Conservation (phyloP, 495 filamentous ascomycete species). For the Lophiostoma macrostomum region DNA sequence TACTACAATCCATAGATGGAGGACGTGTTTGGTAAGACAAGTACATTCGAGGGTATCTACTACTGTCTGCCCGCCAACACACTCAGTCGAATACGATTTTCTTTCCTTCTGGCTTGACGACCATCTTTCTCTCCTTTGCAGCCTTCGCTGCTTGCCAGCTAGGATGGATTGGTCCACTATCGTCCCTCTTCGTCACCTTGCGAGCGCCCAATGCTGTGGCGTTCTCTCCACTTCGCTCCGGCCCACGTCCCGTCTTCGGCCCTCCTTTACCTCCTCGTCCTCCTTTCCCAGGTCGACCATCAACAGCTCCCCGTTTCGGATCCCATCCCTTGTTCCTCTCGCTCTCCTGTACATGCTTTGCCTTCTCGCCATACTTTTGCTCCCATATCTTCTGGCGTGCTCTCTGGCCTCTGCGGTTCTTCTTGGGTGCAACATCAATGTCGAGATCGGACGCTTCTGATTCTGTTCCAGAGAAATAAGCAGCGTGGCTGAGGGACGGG, state of each 20-base stretch:
- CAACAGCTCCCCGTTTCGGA: constrained; percentile 44
- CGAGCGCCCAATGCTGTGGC: constrained; percentile 15
- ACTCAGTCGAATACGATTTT: constrained; percentile 87
- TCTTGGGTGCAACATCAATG: constrained; percentile 46
- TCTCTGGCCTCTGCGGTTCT: constrained; percentile 87
- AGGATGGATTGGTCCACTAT: constrained; percentile 72
- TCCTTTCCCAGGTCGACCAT: constrained; percentile 18
- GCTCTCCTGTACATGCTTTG: constrained; percentile 60
- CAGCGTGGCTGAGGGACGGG: constrained; percentile 77
- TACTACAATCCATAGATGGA: no score
- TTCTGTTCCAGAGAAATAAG: constrained; percentile 90
- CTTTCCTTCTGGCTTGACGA: constrained; percentile 72
- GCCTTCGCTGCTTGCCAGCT: constrained; percentile 89
- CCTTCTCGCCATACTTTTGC: constrained; percentile 78
- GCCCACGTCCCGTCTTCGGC: constrained; percentile 1
- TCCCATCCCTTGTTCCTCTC: constrained; percentile 54
- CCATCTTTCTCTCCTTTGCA: constrained; percentile 69
- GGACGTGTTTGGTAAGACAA: no score
- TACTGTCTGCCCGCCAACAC: no score
- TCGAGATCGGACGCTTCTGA: constrained; percentile 52
- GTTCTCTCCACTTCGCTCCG: constrained; percentile 22
- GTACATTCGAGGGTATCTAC: no score
- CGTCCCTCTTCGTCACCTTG: constrained; percentile 55
- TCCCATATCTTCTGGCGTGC: constrained; percentile 84
- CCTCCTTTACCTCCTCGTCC: background rate